These are phyloP conservation scores for Calocybe cyanea DNA, from an alignment of 768 basidiomycete species.

Conservation along the genomic window DNA sequence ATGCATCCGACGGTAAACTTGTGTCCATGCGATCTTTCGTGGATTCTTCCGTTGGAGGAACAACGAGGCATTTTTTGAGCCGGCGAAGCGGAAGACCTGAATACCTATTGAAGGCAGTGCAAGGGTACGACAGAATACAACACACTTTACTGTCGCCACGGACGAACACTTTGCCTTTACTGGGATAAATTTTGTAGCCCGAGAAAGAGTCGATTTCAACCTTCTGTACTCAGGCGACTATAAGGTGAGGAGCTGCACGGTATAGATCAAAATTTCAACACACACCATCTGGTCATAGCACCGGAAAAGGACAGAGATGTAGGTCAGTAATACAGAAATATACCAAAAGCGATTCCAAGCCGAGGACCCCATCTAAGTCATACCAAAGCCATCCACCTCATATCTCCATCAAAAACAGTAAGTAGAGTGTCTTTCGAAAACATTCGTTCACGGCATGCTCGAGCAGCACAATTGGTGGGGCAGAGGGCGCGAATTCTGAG, in stretches of 20 bases:
- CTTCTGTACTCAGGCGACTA: constrained; percentile 57
- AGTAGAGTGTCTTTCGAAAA: constrained; percentile 15
- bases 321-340: constrained; percentile 14
- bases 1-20: constrained; percentile 94
- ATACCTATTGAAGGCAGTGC: background rate
- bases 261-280: constrained; percentile 1
- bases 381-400: constrained; percentile 39
- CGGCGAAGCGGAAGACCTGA: constrained; percentile 93
- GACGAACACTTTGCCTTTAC: constrained; percentile 94
- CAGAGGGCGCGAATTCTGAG: constrained; percentile 27
- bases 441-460: constrained; percentile 15
- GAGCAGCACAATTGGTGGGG: constrained; percentile 9
- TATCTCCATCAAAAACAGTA: constrained; percentile 17
- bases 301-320: constrained; percentile 2
- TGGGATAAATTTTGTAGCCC: constrained; percentile 96
- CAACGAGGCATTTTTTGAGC: constrained; percentile 91
- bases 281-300: constrained; percentile 37
- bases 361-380: constrained; percentile 32
- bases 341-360: constrained; percentile 10
- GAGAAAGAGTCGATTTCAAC: constrained; percentile 99
- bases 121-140: background rate
- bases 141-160: constrained; percentile 93
- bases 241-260: constrained; percentile 12
- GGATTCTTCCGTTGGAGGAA: constrained; percentile 99
- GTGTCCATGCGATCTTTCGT: constrained; percentile 98